phyloP scores from a whole-genome alignment of 169 alveolate species.

The Plasmodium berghei region DNA sequence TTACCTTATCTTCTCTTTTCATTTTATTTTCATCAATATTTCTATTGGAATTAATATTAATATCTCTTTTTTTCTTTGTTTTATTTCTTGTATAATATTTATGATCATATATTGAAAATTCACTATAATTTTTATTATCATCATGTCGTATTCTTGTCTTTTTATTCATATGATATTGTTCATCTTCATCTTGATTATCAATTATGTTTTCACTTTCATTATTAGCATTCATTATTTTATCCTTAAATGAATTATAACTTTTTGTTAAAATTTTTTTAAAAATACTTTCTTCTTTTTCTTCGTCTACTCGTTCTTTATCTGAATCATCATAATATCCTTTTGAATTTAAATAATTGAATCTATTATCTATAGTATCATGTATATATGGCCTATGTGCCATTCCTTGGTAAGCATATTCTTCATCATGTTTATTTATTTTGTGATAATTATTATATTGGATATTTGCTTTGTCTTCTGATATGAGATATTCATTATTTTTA shows the following conservation, averaged over 20 bases:
- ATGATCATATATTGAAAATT: not conserved
- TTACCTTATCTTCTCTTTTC: not conserved
- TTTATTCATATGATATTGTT: not conserved
- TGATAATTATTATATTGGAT: not conserved
- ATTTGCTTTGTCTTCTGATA: not conserved
- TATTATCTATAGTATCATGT: not conserved
- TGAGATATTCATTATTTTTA: not conserved
- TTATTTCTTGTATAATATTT: not conserved
- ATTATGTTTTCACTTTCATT: too few relatives aligned
- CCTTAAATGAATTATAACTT: slow-evolving; percentile 61
- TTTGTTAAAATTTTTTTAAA: slow-evolving; percentile 55
- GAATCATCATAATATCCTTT: too few relatives aligned
- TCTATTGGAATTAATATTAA: not conserved
- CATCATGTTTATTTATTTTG: not conserved
- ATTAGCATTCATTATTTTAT: slow-evolving; percentile 16
- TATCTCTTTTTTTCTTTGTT: not conserved
- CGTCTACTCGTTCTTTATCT: too few relatives aligned
- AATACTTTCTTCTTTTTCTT: slow-evolving; percentile 14
- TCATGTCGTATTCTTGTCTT: not conserved
- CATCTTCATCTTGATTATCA: not conserved
- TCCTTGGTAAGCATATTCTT: not conserved
- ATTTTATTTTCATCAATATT: not conserved
- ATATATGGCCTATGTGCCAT: not conserved
- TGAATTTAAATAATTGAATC: too few relatives aligned
- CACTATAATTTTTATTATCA: not conserved